Evolutionary conservation across 768 basidiomycete genomes (phyloP).

Genomic region (Boletus rubescentipes): DNA sequence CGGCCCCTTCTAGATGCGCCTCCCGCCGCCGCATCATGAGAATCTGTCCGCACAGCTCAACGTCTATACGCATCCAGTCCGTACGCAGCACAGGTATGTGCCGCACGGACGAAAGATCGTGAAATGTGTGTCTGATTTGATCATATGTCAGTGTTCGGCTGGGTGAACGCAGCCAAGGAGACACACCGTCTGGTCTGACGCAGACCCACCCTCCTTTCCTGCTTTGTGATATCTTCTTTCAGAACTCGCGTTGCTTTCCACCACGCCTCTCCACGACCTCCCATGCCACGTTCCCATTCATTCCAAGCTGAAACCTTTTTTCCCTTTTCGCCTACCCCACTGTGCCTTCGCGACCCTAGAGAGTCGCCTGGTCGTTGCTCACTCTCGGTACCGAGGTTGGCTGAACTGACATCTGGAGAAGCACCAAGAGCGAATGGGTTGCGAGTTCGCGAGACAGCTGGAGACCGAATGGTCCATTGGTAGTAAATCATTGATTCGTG

Average conservation of each 20-base stretch:
- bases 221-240: conserved; percentile 13
- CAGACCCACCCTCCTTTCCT: conserved; percentile 8
- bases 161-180: neutral
- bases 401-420: conserved; percentile 32
- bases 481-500: conserved; percentile 6
- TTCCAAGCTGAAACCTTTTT: conserved; percentile 54
- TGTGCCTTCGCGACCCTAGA: neutral
- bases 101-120: conserved; percentile 54
- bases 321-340: conserved; percentile 1
- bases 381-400: conserved; percentile 22
- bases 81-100: conserved; percentile 47
- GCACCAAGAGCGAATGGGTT: conserved; percentile 25
- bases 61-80: conserved; percentile 75
- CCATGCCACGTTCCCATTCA: conserved; percentile 28
- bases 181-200: conserved; percentile 30
- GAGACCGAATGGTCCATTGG: neutral
- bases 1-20: conserved; percentile 63
- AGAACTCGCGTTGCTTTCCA: conserved; percentile 16
- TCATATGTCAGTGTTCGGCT: neutral
- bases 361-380: conserved; percentile 13
- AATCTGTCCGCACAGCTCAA: conserved; percentile 73
- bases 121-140: conserved; percentile 61
- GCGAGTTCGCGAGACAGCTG: conserved; percentile 26
- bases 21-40: conserved; percentile 68
- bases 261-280: conserved; percentile 16